Evolutionary conservation across 441 rosid species (phyloP).

Genomic region (Adansonia rubrostipa): DNA sequence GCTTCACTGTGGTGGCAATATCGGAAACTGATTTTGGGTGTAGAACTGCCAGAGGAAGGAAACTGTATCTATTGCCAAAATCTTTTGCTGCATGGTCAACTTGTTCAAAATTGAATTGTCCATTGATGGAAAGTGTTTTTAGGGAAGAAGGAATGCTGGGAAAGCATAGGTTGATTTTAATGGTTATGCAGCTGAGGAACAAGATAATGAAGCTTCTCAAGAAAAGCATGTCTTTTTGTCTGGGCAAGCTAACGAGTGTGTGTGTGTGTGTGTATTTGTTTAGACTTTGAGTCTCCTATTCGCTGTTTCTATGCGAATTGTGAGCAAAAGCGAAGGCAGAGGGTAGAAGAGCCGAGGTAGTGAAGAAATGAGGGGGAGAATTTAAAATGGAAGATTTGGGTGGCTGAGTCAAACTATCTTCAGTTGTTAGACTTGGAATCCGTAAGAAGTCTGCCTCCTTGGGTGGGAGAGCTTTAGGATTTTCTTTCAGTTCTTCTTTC

Average conservation of each 20-base stretch:
- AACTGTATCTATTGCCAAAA: slow-evolving; percentile 76
- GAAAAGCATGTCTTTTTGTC: slow-evolving; percentile 52
- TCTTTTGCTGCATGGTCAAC: slow-evolving; percentile 79
- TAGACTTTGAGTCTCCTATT: slow-evolving; percentile 32
- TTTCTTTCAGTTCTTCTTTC: slow-evolving; percentile 45
- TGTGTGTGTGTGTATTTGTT: slow-evolving; percentile 24
- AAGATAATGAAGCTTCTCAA: slow-evolving; percentile 60
- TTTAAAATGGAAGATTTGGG: slow-evolving; percentile 49
- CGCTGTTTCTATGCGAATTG: slow-evolving; percentile 22
- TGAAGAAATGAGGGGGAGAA: slow-evolving; percentile 46
- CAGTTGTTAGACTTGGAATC: slow-evolving; percentile 58
- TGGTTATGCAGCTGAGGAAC: slow-evolving; percentile 65
- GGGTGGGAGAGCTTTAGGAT: slow-evolving; percentile 55
- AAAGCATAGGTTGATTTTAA: slow-evolving; percentile 60
- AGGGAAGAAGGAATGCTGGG: slow-evolving; percentile 67
- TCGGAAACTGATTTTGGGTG: slow-evolving; percentile 83
- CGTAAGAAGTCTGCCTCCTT: slow-evolving; percentile 70
- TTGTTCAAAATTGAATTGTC: slow-evolving; percentile 70
- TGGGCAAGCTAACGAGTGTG: slow-evolving; percentile 44
- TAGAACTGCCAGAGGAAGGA: slow-evolving; percentile 73
- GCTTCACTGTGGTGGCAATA: slow-evolving; percentile 70
- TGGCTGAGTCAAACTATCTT: slow-evolving; percentile 63
- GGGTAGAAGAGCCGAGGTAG: slow-evolving; percentile 43
- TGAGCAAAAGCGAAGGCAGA: slow-evolving; percentile 30
- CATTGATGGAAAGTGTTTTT: slow-evolving; percentile 60